A percentile compares a stretch with the other conserved stretches of the same genome.
phyloP scores from a whole-genome alignment of 768 basidiomycete species.

The Boletus vinaceobasis region DNA sequence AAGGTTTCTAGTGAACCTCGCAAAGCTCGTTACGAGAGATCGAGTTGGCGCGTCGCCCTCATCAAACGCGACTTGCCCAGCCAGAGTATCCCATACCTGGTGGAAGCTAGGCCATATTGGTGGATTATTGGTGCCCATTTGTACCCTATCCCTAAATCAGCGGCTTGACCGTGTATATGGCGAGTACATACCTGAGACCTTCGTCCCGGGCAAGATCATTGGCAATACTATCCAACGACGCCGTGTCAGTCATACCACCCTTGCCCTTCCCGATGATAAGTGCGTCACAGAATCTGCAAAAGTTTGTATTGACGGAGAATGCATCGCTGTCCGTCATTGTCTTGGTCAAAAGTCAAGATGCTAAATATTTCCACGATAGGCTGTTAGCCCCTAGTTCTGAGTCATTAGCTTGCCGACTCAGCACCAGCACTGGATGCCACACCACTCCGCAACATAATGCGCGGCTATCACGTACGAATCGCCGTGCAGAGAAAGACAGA shows the following conservation, averaged over 20 bases:
- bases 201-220: constrained; percentile 49
- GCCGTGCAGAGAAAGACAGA: constrained; percentile 33
- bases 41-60: constrained; percentile 35
- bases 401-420: neutral
- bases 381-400: neutral
- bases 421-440: neutral
- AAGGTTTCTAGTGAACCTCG: constrained; percentile 80
- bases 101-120: constrained; percentile 54
- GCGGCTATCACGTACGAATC: constrained; percentile 56
- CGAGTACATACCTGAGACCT: constrained; percentile 27
- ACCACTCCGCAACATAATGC: constrained; percentile 35
- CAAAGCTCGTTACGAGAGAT: constrained; percentile 48
- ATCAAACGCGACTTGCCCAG: constrained; percentile 33
- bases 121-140: constrained; percentile 37
- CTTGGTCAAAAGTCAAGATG: neutral
- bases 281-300: constrained; percentile 43
- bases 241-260: constrained; percentile 17
- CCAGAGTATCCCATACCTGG: constrained; percentile 48
- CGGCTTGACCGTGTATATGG: neutral
- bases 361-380: constrained; percentile 9
- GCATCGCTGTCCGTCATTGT: neutral
- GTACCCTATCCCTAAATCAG: constrained; percentile 25
- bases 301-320: constrained; percentile 22
- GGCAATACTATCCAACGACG: constrained; percentile 49
- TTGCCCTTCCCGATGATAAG: constrained; percentile 34